These are phyloP conservation scores for Aspergillus transmontanensis DNA, from an alignment of 2,329 filamentous ascomycete species.

Conservation along the genomic window DNA sequence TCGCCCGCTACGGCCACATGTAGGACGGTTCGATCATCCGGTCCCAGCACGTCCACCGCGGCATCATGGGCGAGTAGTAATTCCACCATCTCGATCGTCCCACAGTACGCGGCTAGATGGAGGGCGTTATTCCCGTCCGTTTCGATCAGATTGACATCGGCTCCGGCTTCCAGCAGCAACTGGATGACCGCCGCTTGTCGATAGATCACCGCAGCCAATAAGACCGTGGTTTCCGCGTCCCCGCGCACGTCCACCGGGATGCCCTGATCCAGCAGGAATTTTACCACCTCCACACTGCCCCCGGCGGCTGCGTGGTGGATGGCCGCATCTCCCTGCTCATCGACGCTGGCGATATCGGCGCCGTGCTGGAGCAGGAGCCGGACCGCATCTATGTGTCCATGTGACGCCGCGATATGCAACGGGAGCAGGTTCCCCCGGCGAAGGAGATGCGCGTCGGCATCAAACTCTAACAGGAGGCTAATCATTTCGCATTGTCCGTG, in stretches of 20 bases:
- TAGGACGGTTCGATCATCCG: background rate
- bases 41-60: background rate
- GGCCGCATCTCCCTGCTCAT: background rate
- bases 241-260: background rate
- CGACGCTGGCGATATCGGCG: background rate
- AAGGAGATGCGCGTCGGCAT: background rate
- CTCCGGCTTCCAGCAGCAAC: background rate
- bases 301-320: constrained; percentile 4
- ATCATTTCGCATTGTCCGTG: constrained; percentile 1
- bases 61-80: background rate
- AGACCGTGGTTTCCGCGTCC: background rate
- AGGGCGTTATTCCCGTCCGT: background rate
- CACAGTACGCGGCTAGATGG: background rate
- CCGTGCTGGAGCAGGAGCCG: background rate
- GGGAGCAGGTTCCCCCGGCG: background rate
- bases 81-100: background rate
- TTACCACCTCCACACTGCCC: constrained; percentile 4
- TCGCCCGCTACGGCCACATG: background rate
- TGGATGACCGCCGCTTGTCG: background rate
- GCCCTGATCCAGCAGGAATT: background rate
- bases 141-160: background rate
- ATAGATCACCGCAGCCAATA: background rate
- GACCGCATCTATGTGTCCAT: background rate
- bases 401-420: background rate
- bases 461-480: background rate